Percentiles rank a stretch among this genome's conserved stretches.
These are phyloP conservation scores for Saccharomycopsis vini DNA, from an alignment of 805 yeast genomes.

Conservation along the genomic window DNA sequence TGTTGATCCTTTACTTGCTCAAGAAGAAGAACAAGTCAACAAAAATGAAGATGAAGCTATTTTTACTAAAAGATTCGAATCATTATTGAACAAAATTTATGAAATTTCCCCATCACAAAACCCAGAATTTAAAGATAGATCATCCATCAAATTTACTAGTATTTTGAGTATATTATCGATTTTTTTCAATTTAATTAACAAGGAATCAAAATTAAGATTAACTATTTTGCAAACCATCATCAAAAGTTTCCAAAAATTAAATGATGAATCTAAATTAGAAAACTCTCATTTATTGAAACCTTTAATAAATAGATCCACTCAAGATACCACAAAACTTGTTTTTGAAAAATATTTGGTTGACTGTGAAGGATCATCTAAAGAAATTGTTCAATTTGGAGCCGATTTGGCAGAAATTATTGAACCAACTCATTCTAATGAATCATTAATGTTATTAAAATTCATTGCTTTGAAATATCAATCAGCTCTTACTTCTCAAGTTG, in stretches of 20 bases:
- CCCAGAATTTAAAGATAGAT: constrained; percentile 14
- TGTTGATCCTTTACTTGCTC: constrained; percentile 9
- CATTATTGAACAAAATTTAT: constrained; percentile 7
- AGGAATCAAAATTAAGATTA: constrained; percentile 9
- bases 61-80: constrained; percentile 8
- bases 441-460: constrained; percentile 13
- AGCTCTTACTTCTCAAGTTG: not conserved
- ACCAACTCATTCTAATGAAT: constrained; percentile 1
- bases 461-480: constrained; percentile 7
- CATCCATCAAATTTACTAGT: constrained; percentile 14
- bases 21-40: not conserved
- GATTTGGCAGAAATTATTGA: constrained; percentile 11
- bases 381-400: constrained; percentile 10
- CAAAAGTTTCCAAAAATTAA: constrained; percentile 13
- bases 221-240: constrained; percentile 13
- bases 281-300: constrained; percentile 15
- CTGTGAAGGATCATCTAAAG: not conserved
- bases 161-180: constrained; percentile 15
- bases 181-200: constrained; percentile 17
- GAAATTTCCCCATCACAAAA: constrained; percentile 12
- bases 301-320: constrained; percentile 8
- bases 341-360: constrained; percentile 16
- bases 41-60: not conserved
- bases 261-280: constrained; percentile 11
- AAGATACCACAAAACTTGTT: constrained; percentile 1